Percentiles rank a stretch among this genome's conserved stretches.
Conservation (phyloP, 345 rosid genomes). For the Salix koriyanagi region DNA sequence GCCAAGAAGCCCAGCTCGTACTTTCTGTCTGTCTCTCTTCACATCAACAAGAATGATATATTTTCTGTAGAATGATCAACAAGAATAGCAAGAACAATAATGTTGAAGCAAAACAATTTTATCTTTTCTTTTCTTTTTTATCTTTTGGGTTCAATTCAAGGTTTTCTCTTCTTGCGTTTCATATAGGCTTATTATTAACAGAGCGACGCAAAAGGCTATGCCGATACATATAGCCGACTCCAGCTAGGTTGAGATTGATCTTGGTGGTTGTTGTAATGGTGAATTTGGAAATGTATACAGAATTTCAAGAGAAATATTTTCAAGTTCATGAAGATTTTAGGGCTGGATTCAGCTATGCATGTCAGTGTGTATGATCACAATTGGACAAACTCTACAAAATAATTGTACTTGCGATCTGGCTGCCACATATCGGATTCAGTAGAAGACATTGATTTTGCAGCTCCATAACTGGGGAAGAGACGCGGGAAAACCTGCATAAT, state of each 20-base stretch:
- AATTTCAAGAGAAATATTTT: neutral
- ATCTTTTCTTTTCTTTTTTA: neutral
- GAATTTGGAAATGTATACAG: neutral
- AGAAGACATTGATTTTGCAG: neutral
- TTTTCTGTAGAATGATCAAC: too few relatives aligned
- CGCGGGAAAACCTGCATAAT: neutral
- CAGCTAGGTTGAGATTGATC: too few relatives aligned
- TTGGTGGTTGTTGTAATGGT: neutral
- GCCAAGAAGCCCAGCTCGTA: constrained; percentile 74
- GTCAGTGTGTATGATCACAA: neutral
- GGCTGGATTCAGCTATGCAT: neutral
- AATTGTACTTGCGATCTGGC: neutral
- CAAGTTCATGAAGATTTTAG: neutral
- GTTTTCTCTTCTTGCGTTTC: too few relatives aligned
- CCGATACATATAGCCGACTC: too few relatives aligned
- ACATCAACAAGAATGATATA: constrained; percentile 18
- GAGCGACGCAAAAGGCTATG: too few relatives aligned
- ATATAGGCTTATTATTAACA: too few relatives aligned
- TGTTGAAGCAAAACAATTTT: neutral
- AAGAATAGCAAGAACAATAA: neutral
- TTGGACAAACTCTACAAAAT: neutral
- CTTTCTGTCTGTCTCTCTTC: constrained; percentile 56
- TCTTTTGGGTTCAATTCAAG: too few relatives aligned
- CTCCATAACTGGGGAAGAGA: neutral
- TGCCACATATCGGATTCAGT: neutral